Evolutionary conservation across 306 rosid genomes (phyloP).

Genomic region (Gleditsia sinensis): DNA sequence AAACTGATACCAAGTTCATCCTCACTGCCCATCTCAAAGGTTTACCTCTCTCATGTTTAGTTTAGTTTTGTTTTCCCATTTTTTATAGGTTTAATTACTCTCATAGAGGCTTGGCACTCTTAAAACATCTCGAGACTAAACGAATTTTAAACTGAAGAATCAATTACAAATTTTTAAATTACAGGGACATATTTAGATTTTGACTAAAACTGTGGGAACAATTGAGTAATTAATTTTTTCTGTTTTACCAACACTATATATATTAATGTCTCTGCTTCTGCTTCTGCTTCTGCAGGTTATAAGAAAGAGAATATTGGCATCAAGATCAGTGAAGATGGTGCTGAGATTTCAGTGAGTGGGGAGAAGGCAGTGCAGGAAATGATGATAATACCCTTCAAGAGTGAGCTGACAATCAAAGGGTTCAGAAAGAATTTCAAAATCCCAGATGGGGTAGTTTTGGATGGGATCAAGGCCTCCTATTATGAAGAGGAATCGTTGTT

Average conservation of each 20-base stretch:
- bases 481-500: conserved; percentile 45
- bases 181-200: too few relatives aligned
- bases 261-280: too few relatives aligned
- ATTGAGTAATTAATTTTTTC: too few relatives aligned
- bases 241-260: too few relatives aligned
- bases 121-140: too few relatives aligned
- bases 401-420: conserved; percentile 44
- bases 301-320: conserved; percentile 56
- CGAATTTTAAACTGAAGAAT: too few relatives aligned
- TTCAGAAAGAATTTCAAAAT: conserved; percentile 60
- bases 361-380: conserved; percentile 66
- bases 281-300: conserved; percentile 73
- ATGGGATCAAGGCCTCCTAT: conserved; percentile 64
- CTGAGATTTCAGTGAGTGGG: conserved; percentile 48
- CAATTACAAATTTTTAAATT: too few relatives aligned
- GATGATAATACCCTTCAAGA: conserved; percentile 59
- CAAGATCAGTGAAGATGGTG: conserved; percentile 66
- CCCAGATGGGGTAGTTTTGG: conserved; percentile 60
- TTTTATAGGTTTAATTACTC: too few relatives aligned
- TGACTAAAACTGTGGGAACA: too few relatives aligned
- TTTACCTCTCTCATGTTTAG: too few relatives aligned
- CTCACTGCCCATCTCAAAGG: conserved; percentile 75
- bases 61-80: too few relatives aligned
- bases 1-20: conserved; percentile 56
- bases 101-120: too few relatives aligned